These are phyloP conservation scores for Hamamelis virginiana DNA, from an alignment of 164 flowering plant genomes.

Conservation along the genomic window DNA sequence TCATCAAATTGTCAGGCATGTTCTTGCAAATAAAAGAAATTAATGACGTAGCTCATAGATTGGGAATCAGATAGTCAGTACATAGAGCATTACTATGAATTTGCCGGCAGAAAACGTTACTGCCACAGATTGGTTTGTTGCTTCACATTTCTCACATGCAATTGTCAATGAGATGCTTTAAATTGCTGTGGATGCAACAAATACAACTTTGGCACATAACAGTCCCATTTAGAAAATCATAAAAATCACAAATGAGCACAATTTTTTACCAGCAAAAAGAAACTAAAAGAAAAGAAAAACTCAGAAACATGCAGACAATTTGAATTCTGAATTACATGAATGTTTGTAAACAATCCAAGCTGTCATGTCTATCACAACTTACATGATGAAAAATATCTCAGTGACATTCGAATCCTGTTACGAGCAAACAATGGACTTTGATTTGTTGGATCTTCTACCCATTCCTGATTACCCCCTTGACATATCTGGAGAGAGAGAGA, in stretches of 20 bases:
- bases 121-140: background rate
- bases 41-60: background rate
- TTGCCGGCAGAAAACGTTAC: background rate
- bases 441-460: slow-evolving; percentile 99
- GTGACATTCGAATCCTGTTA: slow-evolving; percentile 73
- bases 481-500: slow-evolving; percentile 57
- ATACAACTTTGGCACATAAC: background rate
- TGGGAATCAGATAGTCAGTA: background rate
- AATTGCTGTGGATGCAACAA: background rate
- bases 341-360: slow-evolving; percentile 1
- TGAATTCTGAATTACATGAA: background rate
- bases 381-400: slow-evolving; percentile 47
- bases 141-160: background rate
- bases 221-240: background rate
- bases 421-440: slow-evolving; percentile 63
- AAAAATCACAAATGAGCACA: background rate
- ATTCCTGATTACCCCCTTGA: slow-evolving; percentile 39
- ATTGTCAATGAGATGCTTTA: background rate
- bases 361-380: slow-evolving; percentile 25
- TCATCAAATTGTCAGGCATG: slow-evolving; percentile 12
- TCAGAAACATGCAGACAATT: background rate
- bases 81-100: background rate
- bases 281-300: background rate
- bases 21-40: background rate
- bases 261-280: too few relatives aligned